These are phyloP conservation scores for Eucalyptus camaldulensis DNA, from an alignment of 345 rosid genomes.

Conservation along the genomic window DNA sequence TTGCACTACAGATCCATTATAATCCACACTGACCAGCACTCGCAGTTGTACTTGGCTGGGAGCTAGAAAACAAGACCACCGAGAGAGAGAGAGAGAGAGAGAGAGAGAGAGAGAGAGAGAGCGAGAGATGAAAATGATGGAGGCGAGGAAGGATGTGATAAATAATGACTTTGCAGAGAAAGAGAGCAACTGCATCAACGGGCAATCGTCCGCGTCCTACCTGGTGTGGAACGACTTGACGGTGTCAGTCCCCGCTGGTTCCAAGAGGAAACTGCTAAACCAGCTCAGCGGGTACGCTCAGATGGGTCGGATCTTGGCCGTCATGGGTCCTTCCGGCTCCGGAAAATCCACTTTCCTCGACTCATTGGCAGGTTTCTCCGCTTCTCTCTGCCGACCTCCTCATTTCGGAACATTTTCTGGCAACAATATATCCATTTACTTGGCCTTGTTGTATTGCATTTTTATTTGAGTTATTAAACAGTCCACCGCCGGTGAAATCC, in stretches of 20 bases:
- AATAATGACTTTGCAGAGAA: not conserved
- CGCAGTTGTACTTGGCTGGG: not conserved
- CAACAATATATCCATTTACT: not conserved
- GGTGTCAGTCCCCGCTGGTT: not conserved
- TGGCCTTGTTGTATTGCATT: not conserved
- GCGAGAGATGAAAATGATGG: not conserved
- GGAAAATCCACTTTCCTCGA: slow-evolving; percentile 27
- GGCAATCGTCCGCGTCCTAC: not conserved
- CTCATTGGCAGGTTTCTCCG: slow-evolving; percentile 14
- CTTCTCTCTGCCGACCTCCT: not conserved
- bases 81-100: not conserved
- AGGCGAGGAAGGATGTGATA: not conserved
- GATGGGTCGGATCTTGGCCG: slow-evolving; percentile 12
- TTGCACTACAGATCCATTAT: too few relatives aligned
- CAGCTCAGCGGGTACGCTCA: slow-evolving; percentile 11
- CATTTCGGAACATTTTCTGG: not conserved
- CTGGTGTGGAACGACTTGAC: slow-evolving; percentile 18
- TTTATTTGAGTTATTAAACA: not conserved
- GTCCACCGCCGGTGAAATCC: not conserved
- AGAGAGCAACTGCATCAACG: not conserved
- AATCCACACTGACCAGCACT: too few relatives aligned
- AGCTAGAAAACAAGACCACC: not conserved
- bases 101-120: not conserved
- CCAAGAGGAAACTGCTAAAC: not conserved
- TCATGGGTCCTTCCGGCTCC: slow-evolving; percentile 39